Conservation (phyloP, 176 grass and related monocot species). For the Thinopyrum elongatum region DNA sequence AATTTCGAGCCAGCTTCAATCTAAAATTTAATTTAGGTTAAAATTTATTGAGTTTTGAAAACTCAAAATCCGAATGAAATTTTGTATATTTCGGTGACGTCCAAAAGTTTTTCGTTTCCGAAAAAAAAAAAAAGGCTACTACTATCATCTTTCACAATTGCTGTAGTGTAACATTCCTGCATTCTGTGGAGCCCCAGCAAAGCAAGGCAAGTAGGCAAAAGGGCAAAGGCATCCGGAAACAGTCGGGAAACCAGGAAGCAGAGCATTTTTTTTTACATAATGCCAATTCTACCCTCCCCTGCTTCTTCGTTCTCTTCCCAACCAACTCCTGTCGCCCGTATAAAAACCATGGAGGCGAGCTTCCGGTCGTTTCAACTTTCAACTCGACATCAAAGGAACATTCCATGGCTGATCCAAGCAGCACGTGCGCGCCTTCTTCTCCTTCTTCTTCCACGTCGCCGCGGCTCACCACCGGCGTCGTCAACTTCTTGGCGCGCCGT, state of each 20-base stretch:
- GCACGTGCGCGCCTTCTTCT: neutral
- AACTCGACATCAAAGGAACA: neutral
- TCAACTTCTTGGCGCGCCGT: conserved; percentile 11
- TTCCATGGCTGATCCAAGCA: neutral
- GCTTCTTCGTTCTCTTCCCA: no score
- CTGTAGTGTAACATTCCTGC: neutral
- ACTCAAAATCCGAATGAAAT: no score
- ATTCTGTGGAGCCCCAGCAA: neutral
- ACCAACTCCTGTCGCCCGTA: neutral
- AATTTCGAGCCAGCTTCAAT: no score
- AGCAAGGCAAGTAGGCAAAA: neutral
- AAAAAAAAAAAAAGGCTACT: no score
- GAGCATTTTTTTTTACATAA: neutral
- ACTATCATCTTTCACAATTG: no score
- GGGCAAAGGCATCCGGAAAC: neutral
- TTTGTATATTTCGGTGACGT: no score
- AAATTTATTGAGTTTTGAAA: no score
- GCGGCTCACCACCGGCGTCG: conserved; percentile 1
- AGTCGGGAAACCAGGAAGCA: neutral
- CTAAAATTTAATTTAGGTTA: no score
- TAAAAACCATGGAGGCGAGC: conserved; percentile 1
- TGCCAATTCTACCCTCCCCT: neutral
- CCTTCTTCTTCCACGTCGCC: neutral
- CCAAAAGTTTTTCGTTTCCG: no score
- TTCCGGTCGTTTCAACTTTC: neutral